Evolutionary conservation across 2,329 filamentous ascomycete species (phyloP), one percentile per base, ranked within the genome.

Genomic region (Periconia digitata): DNA sequence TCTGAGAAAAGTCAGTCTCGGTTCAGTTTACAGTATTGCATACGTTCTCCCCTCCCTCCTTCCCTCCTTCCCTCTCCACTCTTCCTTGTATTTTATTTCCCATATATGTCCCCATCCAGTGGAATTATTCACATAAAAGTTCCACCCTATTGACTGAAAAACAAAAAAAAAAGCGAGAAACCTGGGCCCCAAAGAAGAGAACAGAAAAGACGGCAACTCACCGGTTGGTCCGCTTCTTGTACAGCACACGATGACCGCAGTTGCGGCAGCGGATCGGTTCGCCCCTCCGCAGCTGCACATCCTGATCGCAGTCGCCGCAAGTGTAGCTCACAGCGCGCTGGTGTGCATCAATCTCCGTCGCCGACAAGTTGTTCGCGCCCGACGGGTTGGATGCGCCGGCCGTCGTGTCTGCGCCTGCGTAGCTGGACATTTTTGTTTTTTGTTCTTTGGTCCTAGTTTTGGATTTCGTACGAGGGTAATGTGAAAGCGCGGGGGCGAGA

Each of bases 221-320:
- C 94, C 94, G 85, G 81, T 95, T 96, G 38, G 94, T 99, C 69
- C 94, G 79, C 83, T 96, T 90, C 83, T 99, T 99, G 76, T 97
- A 97, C 59, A 99, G 76, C 53, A 99, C 91, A 58, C 94, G 86
- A 66, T 96, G 94, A 7, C 94, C 94, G 72, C 94, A 99, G 75
- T 92, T 89, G 72, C 89, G 88, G 80, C 91, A 96, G 22, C 90
- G 82, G 59, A 95, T 92, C 27, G 87, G 85, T 64, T 94, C 90
- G 54, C 85, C 86, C 59, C 86, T 83, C 73, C 87, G 87, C 60
- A 95, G 77, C 16, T 82, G 79, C 38, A 92, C 88, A 61, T 88
- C 86, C 54, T 83, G 79, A 50, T 88, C 89, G 78, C 90, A 96
- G 75, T 95, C 90, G 68, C 89, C 90, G 77, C 89, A 95, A 29